Conservation (phyloP, 768 basidiomycete genomes). For the Russula griseocarnosa region DNA sequence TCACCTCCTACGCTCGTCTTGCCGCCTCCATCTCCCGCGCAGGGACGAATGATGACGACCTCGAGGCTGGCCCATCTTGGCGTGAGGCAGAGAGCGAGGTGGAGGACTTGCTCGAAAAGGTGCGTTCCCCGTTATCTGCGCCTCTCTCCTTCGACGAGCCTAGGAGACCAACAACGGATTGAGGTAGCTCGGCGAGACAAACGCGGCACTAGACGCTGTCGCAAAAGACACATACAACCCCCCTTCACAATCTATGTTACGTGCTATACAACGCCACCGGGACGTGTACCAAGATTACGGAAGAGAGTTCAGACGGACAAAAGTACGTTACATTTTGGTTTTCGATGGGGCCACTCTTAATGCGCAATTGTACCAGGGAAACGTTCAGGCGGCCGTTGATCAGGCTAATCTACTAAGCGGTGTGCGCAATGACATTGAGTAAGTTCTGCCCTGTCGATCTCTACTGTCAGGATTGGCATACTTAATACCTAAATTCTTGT, state of each 20-base stretch:
- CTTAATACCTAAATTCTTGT: neutral
- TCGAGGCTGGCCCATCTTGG: slow-evolving; percentile 66
- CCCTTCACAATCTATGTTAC: slow-evolving; percentile 78
- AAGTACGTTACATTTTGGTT: slow-evolving; percentile 44
- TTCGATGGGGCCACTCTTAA: neutral
- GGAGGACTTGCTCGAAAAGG: slow-evolving; percentile 84
- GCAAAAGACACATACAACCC: slow-evolving; percentile 63
- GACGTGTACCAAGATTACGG: slow-evolving; percentile 87
- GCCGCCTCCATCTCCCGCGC: slow-evolving; percentile 59
- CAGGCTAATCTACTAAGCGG: slow-evolving; percentile 84
- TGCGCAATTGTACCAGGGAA: slow-evolving; percentile 46
- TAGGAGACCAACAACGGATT: slow-evolving; percentile 16
- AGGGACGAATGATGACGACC: slow-evolving; percentile 44
- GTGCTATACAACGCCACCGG: slow-evolving; percentile 85
- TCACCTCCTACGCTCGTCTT: slow-evolving; percentile 86
- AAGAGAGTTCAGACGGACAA: slow-evolving; percentile 80
- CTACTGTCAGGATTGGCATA: neutral
- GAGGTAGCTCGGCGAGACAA: slow-evolving; percentile 76
- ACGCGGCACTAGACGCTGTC: slow-evolving; percentile 69
- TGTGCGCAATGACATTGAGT: slow-evolving; percentile 97
- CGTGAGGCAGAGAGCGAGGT: slow-evolving; percentile 82
- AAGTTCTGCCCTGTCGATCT: slow-evolving; percentile 31
- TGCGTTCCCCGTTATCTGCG: slow-evolving; percentile 33
- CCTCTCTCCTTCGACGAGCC: slow-evolving; percentile 7
- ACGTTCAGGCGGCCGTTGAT: slow-evolving; percentile 77